Evolutionary conservation across 2,329 filamentous ascomycete species (phyloP).

Genomic region (Catunica adiposa): DNA sequence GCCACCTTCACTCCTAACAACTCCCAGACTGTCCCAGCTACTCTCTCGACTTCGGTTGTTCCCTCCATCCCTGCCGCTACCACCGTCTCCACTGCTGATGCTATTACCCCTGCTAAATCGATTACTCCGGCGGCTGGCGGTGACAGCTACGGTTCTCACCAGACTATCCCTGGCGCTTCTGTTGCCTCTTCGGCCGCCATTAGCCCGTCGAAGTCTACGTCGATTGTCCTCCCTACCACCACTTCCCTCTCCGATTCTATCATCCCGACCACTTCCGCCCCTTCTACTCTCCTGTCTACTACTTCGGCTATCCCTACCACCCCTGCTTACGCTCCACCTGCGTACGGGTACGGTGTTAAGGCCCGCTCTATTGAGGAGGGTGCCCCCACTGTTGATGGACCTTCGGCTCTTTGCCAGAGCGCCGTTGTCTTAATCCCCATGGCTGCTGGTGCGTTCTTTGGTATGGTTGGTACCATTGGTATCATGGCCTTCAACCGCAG

Average conservation of each 20-base stretch:
- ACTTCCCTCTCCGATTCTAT: neutral
- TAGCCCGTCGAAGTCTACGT: neutral
- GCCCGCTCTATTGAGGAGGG: neutral
- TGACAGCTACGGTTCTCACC: neutral
- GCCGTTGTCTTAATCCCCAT: neutral
- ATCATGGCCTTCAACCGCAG: neutral
- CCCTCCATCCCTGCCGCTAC: neutral
- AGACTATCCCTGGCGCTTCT: neutral
- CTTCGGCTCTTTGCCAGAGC: neutral
- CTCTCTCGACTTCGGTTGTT: neutral
- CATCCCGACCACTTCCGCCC: neutral
- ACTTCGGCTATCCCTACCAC: neutral
- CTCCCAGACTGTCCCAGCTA: neutral
- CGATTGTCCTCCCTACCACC: neutral
- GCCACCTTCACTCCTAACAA: neutral
- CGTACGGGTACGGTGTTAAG: conserved; percentile 2
- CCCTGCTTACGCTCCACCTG: neutral
- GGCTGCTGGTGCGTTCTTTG: conserved; percentile 2
- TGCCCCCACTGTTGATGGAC: neutral
- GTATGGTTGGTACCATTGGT: conserved; percentile 1
- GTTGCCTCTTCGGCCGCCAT: neutral
- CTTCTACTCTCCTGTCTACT: neutral
- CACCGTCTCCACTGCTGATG: neutral
- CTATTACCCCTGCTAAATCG: neutral
- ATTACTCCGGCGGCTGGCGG: neutral